These are phyloP conservation scores for Jamesozyma rosinii DNA, from an alignment of 805 yeast genomes.

Conservation along the genomic window DNA sequence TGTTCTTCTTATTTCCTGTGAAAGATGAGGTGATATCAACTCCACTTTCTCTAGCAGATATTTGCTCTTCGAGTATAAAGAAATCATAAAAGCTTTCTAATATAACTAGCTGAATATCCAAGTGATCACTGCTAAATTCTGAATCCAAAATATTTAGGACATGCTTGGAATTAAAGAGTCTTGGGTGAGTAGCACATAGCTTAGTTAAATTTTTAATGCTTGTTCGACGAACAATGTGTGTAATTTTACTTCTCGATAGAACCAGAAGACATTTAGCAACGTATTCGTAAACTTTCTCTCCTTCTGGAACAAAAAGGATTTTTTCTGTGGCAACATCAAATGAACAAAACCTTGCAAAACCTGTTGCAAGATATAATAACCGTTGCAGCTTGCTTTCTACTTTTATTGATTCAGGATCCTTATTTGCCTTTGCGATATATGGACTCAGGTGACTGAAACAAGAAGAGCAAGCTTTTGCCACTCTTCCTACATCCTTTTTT, in stretches of 20 bases:
- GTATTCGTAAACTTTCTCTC: constrained; percentile 49
- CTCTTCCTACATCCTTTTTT: constrained; percentile 37
- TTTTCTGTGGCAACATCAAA: constrained; percentile 38
- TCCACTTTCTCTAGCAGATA: constrained; percentile 36
- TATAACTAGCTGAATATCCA: constrained; percentile 41
- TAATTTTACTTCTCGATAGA: constrained; percentile 37
- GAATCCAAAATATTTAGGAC: constrained; percentile 44
- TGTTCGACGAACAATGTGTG: constrained; percentile 36
- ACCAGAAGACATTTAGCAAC: constrained; percentile 49
- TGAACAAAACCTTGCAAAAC: constrained; percentile 62
- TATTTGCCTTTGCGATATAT: constrained; percentile 30
- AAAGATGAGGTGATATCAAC: constrained; percentile 32
- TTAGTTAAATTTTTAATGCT: constrained; percentile 51
- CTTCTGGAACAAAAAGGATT: constrained; percentile 23
- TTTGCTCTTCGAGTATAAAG: constrained; percentile 46
- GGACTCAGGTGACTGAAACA: constrained; percentile 46
- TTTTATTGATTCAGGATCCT: constrained; percentile 12
- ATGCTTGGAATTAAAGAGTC: constrained; percentile 50
- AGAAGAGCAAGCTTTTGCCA: constrained; percentile 57
- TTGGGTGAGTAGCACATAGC: constrained; percentile 56
- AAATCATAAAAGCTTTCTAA: constrained; percentile 51
- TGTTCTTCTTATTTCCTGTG: constrained; percentile 33
- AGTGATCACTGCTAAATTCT: constrained; percentile 35
- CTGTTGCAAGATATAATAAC: constrained; percentile 55
- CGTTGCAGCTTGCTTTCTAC: constrained; percentile 43